Evolutionary conservation across 441 rosid species (phyloP), one percentile per base, ranked within the genome.

Genomic region (Pelargonium citronellum): DNA sequence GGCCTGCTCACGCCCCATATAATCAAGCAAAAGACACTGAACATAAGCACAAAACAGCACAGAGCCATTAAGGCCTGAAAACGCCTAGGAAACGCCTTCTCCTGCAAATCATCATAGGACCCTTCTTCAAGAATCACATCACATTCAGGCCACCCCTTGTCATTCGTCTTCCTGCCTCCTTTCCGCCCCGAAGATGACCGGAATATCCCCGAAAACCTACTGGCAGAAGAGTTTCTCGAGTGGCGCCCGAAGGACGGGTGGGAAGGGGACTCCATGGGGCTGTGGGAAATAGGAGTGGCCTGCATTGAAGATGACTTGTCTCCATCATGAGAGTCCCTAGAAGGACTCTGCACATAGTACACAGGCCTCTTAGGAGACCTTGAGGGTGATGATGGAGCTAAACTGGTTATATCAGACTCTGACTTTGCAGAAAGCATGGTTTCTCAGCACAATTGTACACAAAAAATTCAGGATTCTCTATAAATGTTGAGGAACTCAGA

Each of bases 1-100:
- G 97, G 92, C 75, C 91, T 80, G 73, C 97, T 86, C 55, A 91
- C 98, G 0, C 95, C 95, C 98, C 97, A 95, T 12, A 95, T 81
- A 65, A 91, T 90, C 85, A 94, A 79, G 80, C 97, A 92, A 67
- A 90, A 87, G 66, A 90, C 89, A 7, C 92, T 85, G 71, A 95
- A 92, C 79, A 90, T 69, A 69, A 82, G 47, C 64, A 89, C 79
- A 70, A 81, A 87, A 30, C 89, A 83, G 37, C 75, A 74, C 8
- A 90, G 19, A 22, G 87, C 87, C 61, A 95, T 74, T 69, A 87
- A 74, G 8, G 79, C 90, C 80, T 90, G 94, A 74, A 81, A 86
- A 73, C 80, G 74, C 81, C 86, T 83, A 63, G 76, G 85, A 71
- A 80, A 87, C 0, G 79, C 80, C 80, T 77, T 82, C 55, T 87